Evolutionary conservation across 495 filamentous ascomycete species (phyloP).

Genomic region (Penicillium simplicissimum): DNA sequence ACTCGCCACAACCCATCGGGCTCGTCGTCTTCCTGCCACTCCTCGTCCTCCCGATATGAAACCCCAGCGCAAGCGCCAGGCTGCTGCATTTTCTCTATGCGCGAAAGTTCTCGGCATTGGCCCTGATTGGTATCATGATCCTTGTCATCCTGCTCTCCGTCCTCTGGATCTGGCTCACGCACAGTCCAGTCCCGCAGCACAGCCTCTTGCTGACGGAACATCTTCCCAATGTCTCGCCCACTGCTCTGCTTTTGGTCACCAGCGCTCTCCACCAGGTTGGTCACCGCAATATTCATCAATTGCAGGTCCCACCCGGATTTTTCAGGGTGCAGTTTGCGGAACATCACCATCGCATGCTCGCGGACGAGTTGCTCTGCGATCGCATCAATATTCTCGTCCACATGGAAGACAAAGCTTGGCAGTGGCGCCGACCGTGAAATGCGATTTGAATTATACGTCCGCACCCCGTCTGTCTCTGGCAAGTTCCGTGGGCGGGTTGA

Average conservation of each 20-base stretch:
- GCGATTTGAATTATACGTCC: constrained; percentile 54
- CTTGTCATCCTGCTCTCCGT: constrained; percentile 7
- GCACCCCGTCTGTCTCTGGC: constrained; percentile 51
- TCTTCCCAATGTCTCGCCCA: constrained; percentile 62
- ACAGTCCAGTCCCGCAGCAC: constrained; percentile 61
- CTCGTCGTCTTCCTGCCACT: constrained; percentile 43
- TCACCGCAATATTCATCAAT: constrained; percentile 82
- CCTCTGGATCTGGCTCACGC: background rate
- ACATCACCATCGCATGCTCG: constrained; percentile 66
- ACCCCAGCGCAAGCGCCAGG: constrained; percentile 1
- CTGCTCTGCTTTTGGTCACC: constrained; percentile 49
- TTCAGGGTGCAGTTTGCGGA: constrained; percentile 70
- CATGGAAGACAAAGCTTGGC: constrained; percentile 66
- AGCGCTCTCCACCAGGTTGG: constrained; percentile 73
- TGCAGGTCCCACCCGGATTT: constrained; percentile 74
- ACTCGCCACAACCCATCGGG: constrained; percentile 9
- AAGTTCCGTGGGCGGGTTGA: constrained; percentile 69
- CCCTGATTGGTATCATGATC: background rate
- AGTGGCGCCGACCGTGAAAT: constrained; percentile 68
- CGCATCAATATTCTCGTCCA: constrained; percentile 55
- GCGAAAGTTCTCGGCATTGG: background rate
- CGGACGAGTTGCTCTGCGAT: constrained; percentile 68
- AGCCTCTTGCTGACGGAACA: constrained; percentile 69
- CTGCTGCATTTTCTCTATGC: constrained; percentile 17
- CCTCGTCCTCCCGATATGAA: constrained; percentile 14